phyloP scores from a whole-genome alignment of 129 eudicot species.

The Smallanthus sonchifolius region DNA sequence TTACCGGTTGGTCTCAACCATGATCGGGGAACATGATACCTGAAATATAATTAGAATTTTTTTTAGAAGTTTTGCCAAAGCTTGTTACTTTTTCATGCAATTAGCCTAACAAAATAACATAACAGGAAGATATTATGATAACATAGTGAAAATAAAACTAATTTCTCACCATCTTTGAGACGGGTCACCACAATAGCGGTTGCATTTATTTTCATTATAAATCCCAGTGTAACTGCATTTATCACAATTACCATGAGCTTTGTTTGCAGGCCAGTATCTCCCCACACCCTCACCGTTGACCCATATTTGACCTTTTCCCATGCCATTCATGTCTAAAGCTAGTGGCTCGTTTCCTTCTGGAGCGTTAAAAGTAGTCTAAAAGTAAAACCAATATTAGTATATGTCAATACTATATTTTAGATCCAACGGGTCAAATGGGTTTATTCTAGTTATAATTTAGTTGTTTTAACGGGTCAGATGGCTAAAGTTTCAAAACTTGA shows the following conservation, averaged over 20 bases:
- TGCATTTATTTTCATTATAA: slow-evolving; percentile 63
- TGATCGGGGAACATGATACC: slow-evolving; percentile 88
- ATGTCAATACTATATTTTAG: neutral
- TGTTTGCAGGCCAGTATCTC: slow-evolving; percentile 75
- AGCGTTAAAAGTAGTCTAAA: slow-evolving; percentile 65
- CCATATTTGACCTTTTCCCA: slow-evolving; percentile 93
- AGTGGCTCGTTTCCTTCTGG: slow-evolving; percentile 76
- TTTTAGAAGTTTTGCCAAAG: neutral
- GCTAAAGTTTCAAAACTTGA: neutral
- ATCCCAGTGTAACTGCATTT: slow-evolving; percentile 62
- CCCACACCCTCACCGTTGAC: slow-evolving; percentile 67
- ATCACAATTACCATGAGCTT: slow-evolving; percentile 55
- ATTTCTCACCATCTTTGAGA: slow-evolving; percentile 79
- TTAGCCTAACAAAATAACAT: neutral
- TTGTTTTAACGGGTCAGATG: neutral
- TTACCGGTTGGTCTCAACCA: slow-evolving; percentile 70
- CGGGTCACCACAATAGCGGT: slow-evolving; percentile 57
- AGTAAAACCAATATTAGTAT: neutral
- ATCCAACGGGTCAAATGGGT: neutral
- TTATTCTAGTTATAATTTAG: neutral
- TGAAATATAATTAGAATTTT: slow-evolving; percentile 27
- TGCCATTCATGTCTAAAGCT: slow-evolving; percentile 71
- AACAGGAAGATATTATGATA: neutral
- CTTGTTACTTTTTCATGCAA: neutral
- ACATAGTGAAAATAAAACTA: neutral